These are phyloP conservation scores for Phtheirospermum japonicum DNA, from an alignment of 257 asterid species.

Conservation along the genomic window DNA sequence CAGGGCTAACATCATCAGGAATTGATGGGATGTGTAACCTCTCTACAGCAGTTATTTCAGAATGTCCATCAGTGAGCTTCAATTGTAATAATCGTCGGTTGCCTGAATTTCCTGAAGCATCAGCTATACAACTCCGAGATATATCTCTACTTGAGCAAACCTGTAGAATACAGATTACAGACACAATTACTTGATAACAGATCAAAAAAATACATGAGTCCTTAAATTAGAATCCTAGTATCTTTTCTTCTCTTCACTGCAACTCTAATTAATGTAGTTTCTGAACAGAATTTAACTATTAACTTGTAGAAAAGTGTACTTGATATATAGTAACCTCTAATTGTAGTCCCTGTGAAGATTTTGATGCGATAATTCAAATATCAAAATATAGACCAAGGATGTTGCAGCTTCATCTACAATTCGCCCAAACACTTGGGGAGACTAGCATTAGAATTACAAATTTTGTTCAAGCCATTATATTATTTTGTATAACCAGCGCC, in stretches of 20 bases:
- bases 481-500: not conserved
- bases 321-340: not conserved
- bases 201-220: not conserved
- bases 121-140: conserved; percentile 50
- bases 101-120: conserved; percentile 52
- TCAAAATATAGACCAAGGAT: not conserved
- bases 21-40: conserved; percentile 61
- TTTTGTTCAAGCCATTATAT: too few relatives aligned
- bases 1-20: conserved; percentile 68
- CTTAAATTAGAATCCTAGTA: not conserved
- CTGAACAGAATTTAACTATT: not conserved
- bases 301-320: not conserved
- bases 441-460: too few relatives aligned
- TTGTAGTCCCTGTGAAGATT: not conserved
- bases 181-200: not conserved
- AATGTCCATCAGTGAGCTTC: conserved; percentile 83
- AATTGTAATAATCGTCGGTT: conserved; percentile 52
- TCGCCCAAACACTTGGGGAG: not conserved
- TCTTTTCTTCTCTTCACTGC: not conserved
- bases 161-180: conserved; percentile 30
- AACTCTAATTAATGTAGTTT: not conserved
- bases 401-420: not conserved
- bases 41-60: conserved; percentile 70
- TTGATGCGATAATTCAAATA: not conserved
- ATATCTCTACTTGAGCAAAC: conserved; percentile 65